These are phyloP conservation scores for Buddleja alternifolia DNA, from an alignment of 257 asterid genomes.

Conservation along the genomic window DNA sequence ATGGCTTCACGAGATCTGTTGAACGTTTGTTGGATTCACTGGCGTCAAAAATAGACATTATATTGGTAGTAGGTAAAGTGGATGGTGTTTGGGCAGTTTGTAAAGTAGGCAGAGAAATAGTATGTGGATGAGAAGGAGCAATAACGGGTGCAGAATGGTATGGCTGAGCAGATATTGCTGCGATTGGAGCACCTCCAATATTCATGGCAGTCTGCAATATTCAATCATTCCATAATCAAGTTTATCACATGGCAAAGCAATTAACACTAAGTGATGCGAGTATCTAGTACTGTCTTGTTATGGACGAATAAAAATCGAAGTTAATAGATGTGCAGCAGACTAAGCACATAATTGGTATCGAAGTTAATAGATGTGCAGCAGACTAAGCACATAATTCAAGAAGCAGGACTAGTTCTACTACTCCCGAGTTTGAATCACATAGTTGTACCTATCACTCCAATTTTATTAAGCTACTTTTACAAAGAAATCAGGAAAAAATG, in stretches of 20 bases:
- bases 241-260: constrained; percentile 12
- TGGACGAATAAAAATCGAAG: not conserved
- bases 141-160: constrained; percentile 47
- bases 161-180: constrained; percentile 56
- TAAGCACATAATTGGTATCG: not conserved
- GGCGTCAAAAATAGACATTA: constrained; percentile 61
- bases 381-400: not conserved
- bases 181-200: constrained; percentile 55
- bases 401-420: not conserved
- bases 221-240: constrained; percentile 19
- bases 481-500: not conserved
- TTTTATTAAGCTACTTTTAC: not conserved
- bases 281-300: not conserved
- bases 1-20: constrained; percentile 85
- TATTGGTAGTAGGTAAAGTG: constrained; percentile 51
- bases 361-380: not conserved
- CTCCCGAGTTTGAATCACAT: not conserved
- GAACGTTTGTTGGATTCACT: constrained; percentile 53
- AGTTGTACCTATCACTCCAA: not conserved
- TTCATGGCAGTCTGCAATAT: constrained; percentile 65
- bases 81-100: constrained; percentile 55
- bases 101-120: constrained; percentile 44
- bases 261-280: not conserved
- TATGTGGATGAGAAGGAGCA: constrained; percentile 52
- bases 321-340: not conserved